Evolutionary conservation across 768 basidiomycete genomes (phyloP), one percentile per base, ranked within the genome.

Genomic region (Xerocomellus intermedius): DNA sequence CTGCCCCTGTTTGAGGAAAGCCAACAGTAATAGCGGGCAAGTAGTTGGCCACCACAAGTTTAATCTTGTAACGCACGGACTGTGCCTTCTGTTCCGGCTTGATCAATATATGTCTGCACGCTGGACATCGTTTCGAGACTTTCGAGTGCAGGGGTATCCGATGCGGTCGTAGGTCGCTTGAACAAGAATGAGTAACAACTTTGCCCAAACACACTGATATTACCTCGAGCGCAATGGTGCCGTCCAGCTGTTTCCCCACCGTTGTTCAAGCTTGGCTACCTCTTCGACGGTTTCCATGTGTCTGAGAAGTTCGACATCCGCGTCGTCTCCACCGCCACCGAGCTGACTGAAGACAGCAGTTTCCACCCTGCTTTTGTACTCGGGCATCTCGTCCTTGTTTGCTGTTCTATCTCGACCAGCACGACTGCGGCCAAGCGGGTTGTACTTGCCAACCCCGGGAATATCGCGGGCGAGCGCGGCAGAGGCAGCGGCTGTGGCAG

Each of bases 81-180:
- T 94, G 92, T 0, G 94, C 89, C 68, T 99, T 99, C 66, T 95
- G 90, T 69, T 99, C 97, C 4, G 97, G 97, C 69, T 98, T 97
- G 73, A 98, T 97, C 58, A 99, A 82, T 62, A 98, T 97, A 71
- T 98, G 96, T 17, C 91, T 86, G 69, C 97, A 99, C 2, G 79
- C 81, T 14, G 94, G 88, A 74, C 97, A 99, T 5, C 97, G 91
- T 73, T 98, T 98, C 4, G 94, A 94, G 49, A 89, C 84, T 71
- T 98, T 98, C 0, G 94, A 91, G 60, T 90, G 92, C 1, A 99
- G 78, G 1, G 93, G 94, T 62, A 98, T 91, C 32, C 97, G 89
- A 43, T 91, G 77, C 0, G 97, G 97, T 67, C 83, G 84, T 13
- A 95, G 78, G 39, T 94, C 88, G 32, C 92, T 95, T 69, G 17